Evolutionary conservation across 257 asterid species (phyloP).

Genomic region (Thymus quinquecostatus): DNA sequence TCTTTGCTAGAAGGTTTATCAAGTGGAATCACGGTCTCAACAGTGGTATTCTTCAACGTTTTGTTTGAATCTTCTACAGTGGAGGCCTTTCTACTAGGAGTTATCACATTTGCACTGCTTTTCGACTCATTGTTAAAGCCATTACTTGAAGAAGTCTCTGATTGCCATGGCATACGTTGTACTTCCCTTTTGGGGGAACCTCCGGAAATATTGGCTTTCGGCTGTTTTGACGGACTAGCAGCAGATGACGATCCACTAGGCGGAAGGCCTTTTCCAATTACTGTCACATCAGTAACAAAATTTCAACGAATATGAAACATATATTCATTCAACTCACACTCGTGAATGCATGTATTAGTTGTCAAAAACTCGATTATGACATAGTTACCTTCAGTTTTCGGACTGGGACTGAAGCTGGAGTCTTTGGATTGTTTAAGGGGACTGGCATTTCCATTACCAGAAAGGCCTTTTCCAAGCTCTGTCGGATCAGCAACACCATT

Average conservation of each 20-base stretch:
- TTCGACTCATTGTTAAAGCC: slow-evolving; percentile 26
- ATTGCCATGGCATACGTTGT: slow-evolving; percentile 35
- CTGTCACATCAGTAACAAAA: slow-evolving; percentile 41
- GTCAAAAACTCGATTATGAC: slow-evolving; percentile 19
- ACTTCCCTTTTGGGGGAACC: slow-evolving; percentile 39
- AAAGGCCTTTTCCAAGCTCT: slow-evolving; percentile 43
- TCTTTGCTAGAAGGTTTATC: slow-evolving; percentile 37
- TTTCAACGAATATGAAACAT: slow-evolving; percentile 32
- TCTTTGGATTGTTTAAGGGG: slow-evolving; percentile 28
- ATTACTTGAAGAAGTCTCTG: slow-evolving; percentile 38
- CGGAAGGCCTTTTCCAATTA: slow-evolving; percentile 41
- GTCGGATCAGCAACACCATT: slow-evolving; percentile 42
- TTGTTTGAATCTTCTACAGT: slow-evolving; percentile 35
- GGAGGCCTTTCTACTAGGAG: slow-evolving; percentile 32
- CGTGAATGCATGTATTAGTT: slow-evolving; percentile 9
- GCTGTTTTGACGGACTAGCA: slow-evolving; percentile 33
- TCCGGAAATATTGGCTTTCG: slow-evolving; percentile 32
- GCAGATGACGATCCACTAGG: slow-evolving; percentile 31
- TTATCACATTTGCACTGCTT: slow-evolving; percentile 21
- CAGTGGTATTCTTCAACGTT: slow-evolving; percentile 26
- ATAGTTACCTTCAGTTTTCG: slow-evolving; percentile 36
- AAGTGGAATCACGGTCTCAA: slow-evolving; percentile 35
- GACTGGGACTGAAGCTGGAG: slow-evolving; percentile 35
- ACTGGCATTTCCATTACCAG: slow-evolving; percentile 29
- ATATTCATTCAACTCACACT: slow-evolving; percentile 31